phyloP scores from a whole-genome alignment of 495 filamentous ascomycete species.

The Mycothermus thermophilus region DNA sequence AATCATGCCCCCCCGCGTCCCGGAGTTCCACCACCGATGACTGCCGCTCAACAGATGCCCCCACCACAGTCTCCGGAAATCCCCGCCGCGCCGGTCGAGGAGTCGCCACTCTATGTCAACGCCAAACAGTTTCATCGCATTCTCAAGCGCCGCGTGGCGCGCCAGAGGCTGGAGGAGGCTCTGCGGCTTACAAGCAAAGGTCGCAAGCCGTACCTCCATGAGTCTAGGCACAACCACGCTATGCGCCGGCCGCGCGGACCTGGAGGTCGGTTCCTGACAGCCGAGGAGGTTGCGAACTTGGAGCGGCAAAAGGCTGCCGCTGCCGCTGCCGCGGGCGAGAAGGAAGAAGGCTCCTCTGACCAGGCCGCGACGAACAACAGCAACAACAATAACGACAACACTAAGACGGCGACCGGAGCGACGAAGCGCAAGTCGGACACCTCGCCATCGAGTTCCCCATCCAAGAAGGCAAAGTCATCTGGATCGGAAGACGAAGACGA shows the following conservation, averaged over 20 bases:
- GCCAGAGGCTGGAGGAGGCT: conserved; percentile 85
- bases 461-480: conserved; percentile 42
- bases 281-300: conserved; percentile 91
- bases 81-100: conserved; percentile 61
- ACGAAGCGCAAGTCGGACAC: conserved; percentile 33
- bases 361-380: background rate
- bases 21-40: conserved; percentile 32
- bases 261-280: conserved; percentile 92
- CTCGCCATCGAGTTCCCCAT: conserved; percentile 26
- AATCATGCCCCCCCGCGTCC: conserved; percentile 33
- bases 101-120: conserved; percentile 94
- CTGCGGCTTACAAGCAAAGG: conserved; percentile 87
- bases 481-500: conserved; percentile 35
- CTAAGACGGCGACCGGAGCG: conserved; percentile 26
- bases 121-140: conserved; percentile 98
- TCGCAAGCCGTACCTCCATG: conserved; percentile 92
- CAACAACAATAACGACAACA: conserved; percentile 7
- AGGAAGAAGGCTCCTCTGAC: background rate
- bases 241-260: conserved; percentile 93
- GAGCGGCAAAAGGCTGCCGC: conserved; percentile 43
- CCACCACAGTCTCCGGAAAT: conserved; percentile 76
- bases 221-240: conserved; percentile 97
- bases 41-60: conserved; percentile 35
- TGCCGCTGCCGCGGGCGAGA: conserved; percentile 20
- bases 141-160: conserved; percentile 79